A percentile compares a stretch with the other conserved stretches of the same genome.
Evolutionary conservation across 768 basidiomycete genomes (phyloP).

Genomic region (Tulasnella sp.): DNA sequence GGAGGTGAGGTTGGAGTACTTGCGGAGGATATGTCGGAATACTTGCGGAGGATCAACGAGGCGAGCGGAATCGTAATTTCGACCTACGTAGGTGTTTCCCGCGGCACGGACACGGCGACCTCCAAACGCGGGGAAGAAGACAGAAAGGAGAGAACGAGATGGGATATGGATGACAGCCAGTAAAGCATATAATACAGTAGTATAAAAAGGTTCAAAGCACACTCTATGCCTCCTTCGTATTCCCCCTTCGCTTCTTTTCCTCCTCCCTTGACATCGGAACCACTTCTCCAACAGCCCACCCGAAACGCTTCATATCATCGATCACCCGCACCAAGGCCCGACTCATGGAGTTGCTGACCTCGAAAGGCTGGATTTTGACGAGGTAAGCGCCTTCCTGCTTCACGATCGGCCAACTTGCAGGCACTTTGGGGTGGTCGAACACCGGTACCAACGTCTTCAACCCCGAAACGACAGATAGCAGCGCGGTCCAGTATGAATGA

Average conservation of each 20-base stretch:
- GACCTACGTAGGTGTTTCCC: slow-evolving; percentile 1
- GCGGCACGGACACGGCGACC: not conserved
- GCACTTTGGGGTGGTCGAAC: not conserved
- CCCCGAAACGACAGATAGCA: not conserved
- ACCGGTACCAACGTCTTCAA: not conserved
- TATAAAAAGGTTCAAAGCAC: not conserved
- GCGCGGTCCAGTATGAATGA: not conserved
- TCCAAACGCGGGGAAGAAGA: not conserved
- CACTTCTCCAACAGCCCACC: not conserved
- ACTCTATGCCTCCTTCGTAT: not conserved
- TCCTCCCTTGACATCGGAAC: not conserved
- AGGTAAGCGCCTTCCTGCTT: not conserved
- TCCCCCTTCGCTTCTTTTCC: not conserved
- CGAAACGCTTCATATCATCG: not conserved
- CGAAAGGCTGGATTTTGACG: not conserved
- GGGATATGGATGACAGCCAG: not conserved
- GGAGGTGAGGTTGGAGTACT: not conserved
- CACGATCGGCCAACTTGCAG: not conserved
- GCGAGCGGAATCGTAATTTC: not conserved
- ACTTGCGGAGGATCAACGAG: not conserved
- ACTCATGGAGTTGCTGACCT: not conserved
- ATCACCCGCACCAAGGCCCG: not conserved
- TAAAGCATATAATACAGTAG: not conserved
- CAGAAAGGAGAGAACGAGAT: not conserved
- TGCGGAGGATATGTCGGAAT: not conserved